phyloP scores from a whole-genome alignment of 208 protist species.

The Crithidia acanthocephali region DNA sequence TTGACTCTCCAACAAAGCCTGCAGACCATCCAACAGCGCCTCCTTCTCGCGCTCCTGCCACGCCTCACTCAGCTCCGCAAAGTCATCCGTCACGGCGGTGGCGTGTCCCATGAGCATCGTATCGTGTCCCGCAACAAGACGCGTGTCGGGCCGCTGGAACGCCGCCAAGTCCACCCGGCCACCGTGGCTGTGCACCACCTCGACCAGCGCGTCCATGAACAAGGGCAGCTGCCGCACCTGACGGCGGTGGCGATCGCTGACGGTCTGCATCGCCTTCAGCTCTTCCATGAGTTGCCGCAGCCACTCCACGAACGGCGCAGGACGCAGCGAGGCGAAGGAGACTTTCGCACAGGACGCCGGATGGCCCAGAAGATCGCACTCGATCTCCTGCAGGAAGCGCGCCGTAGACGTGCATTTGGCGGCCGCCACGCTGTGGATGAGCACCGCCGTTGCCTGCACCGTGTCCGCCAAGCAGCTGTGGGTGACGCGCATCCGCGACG shows the following conservation, averaged over 20 bases:
- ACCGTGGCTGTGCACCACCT: constrained; percentile 44
- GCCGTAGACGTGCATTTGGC: constrained; percentile 22
- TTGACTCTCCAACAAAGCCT: constrained; percentile 31
- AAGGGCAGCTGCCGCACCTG: constrained; percentile 10
- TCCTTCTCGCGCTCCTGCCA: constrained; percentile 19
- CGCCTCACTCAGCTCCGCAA: constrained; percentile 1
- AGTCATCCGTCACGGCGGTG: neutral
- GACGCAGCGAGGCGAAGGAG: constrained; percentile 20
- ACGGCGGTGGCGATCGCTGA: constrained; percentile 12
- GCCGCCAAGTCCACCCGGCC: constrained; percentile 36
- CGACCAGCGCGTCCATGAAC: constrained; percentile 53
- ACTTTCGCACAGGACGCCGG: neutral
- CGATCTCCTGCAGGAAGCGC: constrained; percentile 17
- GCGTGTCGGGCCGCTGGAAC: neutral
- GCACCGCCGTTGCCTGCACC: neutral
- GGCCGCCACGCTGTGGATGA: constrained; percentile 15
- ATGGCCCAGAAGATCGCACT: constrained; percentile 10
- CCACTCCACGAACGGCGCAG: constrained; percentile 21
- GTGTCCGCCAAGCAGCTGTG: constrained; percentile 8
- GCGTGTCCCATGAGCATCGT: neutral
- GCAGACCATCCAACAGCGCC: constrained; percentile 36
- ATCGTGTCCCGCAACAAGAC: neutral
- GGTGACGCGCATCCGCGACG: neutral
- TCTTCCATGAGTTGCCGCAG: constrained; percentile 18
- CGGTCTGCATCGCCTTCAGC: constrained; percentile 8